Conservation (phyloP, 2,329 filamentous ascomycete genomes). For the Plenodomus biglobosus region DNA sequence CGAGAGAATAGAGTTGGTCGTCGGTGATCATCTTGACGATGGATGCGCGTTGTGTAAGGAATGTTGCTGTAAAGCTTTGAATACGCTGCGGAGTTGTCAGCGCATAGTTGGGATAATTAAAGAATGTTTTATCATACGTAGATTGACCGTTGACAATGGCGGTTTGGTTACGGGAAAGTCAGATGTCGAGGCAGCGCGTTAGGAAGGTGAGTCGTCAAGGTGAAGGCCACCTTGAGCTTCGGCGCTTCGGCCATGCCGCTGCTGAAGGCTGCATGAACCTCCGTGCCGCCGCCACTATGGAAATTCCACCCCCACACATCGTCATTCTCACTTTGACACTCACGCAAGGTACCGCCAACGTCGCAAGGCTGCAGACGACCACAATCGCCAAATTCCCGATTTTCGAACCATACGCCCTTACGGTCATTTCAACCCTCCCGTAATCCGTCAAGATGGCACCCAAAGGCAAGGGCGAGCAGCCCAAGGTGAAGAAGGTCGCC, state of each 20-base stretch:
- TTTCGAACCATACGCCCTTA: neutral
- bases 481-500: constrained; percentile 63
- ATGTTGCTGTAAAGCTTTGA: constrained; percentile 4
- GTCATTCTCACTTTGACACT: constrained; percentile 42
- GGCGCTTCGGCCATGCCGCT: constrained; percentile 21
- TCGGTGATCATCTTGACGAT: constrained; percentile 84
- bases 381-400: constrained; percentile 5
- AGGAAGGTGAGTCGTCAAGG: constrained; percentile 7
- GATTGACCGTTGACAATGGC: neutral
- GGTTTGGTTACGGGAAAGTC: constrained; percentile 4
- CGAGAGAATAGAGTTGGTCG: constrained; percentile 83
- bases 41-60: constrained; percentile 33
- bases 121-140: neutral
- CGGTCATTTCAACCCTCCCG: constrained; percentile 11
- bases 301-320: constrained; percentile 35
- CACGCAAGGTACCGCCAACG: constrained; percentile 16
- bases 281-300: constrained; percentile 19
- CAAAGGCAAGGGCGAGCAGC: constrained; percentile 56
- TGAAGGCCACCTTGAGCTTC: constrained; percentile 28
- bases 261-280: constrained; percentile 13
- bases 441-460: constrained; percentile 65
- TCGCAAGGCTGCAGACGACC: constrained; percentile 19
- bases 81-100: constrained; percentile 23
- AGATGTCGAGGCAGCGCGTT: neutral
- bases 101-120: neutral